Evolutionary conservation across 805 yeast genomes (phyloP).

Genomic region (Candida mattraensis): DNA sequence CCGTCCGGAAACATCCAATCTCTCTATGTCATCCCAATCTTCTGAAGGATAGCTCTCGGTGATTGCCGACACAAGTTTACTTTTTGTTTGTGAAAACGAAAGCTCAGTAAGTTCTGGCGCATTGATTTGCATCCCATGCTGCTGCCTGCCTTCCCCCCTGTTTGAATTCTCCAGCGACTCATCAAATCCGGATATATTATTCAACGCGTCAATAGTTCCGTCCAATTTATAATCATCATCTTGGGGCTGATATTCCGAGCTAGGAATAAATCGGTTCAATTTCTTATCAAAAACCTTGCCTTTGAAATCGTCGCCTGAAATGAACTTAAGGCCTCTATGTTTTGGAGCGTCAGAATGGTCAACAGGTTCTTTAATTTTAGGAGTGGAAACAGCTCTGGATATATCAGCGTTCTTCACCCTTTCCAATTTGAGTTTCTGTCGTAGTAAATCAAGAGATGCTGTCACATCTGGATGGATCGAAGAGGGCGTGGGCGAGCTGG

Average conservation of each 20-base stretch:
- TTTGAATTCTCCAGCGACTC: no score
- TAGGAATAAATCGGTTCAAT: slow-evolving; percentile 25
- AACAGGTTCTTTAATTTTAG: slow-evolving; percentile 13
- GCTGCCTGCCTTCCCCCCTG: slow-evolving; percentile 1
- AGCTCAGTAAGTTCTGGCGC: no score
- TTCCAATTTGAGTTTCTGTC: slow-evolving; percentile 18
- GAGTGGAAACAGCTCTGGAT: slow-evolving; percentile 20
- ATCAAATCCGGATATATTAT: slow-evolving; percentile 23
- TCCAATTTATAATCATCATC: slow-evolving; percentile 5
- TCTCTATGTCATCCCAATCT: slow-evolving; percentile 43
- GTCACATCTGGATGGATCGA: slow-evolving; percentile 19
- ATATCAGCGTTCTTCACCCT: slow-evolving; percentile 10
- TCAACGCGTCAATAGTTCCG: slow-evolving; percentile 17
- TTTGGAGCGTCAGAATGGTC: slow-evolving; percentile 3
- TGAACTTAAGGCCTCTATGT: slow-evolving; percentile 31
- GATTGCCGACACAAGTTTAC: slow-evolving; percentile 43
- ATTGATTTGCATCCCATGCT: slow-evolving; percentile 2
- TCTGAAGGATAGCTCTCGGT: slow-evolving; percentile 42
- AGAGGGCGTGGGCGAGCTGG: slow-evolving; percentile 17
- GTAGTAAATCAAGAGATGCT: slow-evolving; percentile 19
- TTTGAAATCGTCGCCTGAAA: slow-evolving; percentile 32
- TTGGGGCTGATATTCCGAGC: slow-evolving; percentile 17
- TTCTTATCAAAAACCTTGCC: slow-evolving; percentile 32
- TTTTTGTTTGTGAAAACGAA: slow-evolving; percentile 49
- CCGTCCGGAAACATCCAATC: slow-evolving; percentile 37